Conservation (phyloP, 1,284 basidiomycete species). For the Leccinum pallidistipes region DNA sequence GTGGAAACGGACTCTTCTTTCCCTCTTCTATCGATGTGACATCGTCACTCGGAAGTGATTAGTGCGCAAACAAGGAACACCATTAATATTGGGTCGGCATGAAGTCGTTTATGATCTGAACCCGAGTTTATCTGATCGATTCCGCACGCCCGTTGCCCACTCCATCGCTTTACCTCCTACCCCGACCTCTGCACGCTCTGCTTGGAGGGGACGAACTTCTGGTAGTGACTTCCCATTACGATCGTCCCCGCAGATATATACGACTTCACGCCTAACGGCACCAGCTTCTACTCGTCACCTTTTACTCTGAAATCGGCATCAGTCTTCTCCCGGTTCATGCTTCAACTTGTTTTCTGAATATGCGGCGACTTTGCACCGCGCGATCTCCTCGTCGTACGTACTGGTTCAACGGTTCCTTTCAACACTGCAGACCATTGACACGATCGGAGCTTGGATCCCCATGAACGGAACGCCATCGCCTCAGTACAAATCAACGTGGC, state of each 20-base stretch:
- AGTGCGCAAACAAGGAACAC: background rate
- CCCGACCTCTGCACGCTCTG: background rate
- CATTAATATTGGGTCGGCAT: background rate
- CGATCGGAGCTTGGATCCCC: background rate
- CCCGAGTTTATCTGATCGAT: background rate
- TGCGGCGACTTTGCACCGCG: background rate
- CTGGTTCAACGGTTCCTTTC: background rate
- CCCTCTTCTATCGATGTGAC: background rate
- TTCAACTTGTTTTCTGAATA: background rate
- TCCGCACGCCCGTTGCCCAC: background rate
- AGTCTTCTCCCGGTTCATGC: background rate
- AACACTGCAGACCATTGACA: background rate
- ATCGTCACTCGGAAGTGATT: background rate
- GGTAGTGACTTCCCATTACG: background rate
- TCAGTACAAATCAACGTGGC: background rate
- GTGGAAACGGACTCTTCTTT: background rate
- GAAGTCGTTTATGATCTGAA: background rate
- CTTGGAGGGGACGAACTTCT: background rate
- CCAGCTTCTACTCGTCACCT: background rate
- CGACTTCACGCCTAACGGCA: background rate
- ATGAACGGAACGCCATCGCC: background rate
- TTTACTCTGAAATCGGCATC: background rate
- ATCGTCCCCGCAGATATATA: background rate
- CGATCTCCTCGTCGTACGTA: background rate
- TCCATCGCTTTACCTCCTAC: background rate